Base-by-base conservation (phyloP, 176 grass and related monocot species). In the Aegilops sharonensis region DNA sequence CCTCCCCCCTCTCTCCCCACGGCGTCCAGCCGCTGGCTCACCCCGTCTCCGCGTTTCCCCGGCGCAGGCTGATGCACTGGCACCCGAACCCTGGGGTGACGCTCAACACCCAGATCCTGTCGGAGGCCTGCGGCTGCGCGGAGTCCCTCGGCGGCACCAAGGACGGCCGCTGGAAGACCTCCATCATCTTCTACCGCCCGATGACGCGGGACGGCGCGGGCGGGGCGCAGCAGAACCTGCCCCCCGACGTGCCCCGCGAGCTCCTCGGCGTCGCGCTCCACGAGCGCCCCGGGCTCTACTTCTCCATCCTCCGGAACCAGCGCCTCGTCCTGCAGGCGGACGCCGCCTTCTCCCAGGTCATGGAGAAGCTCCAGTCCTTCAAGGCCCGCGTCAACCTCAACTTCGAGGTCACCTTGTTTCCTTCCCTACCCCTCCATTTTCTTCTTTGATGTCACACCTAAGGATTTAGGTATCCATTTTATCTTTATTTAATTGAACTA, bases 311-410 rank as follows among this genome's bases (percentile, higher is more conserved):
- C 32, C 90, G 90, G 15, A 34, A 77, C 5, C 88, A 94, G 45
- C 87, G 87, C 30, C 84, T 98, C 66, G 84, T 94, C 86, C 82
- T 99, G 13, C 90, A 92, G 76, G 89, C 94, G 0, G 91, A 92
- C 27, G 85, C 88, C 2, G 88, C 90, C 8, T 90, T 96, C 36
- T 90, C 94, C 68, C 77, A 82, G 62, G 84, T 99, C 84, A 96
- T 99, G 90, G 97, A 99, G 42, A 99, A 96, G 90, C 92, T 99
- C 34, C 93, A 95, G 90, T 94, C 93, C 47, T 99, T 96, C 85
- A 99, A 92, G 79, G 87, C 82, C 40, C 90, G 88, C 20, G 87
- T 94, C 81, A 81, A 90, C 83, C 80, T 95, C 75, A 92, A 91
- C 81, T 99, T 96, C 77, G 94, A 99, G 92, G 94, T 94, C 81